Base-by-base conservation (phyloP, 108 stramenopile species). In the Nitzschia putrida region DNA sequence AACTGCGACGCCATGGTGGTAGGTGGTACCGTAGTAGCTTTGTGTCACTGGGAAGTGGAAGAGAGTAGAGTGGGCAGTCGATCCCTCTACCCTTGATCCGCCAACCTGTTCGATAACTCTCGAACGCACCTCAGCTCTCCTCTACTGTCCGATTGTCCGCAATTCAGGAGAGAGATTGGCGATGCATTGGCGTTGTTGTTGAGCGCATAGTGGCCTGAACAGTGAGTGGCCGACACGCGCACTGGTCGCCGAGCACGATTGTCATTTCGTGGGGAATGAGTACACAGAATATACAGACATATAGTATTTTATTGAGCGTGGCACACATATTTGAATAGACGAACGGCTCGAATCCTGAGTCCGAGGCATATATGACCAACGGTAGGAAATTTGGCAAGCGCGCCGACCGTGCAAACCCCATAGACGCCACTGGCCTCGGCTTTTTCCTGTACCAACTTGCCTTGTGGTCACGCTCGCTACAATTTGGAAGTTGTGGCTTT, bases 1-100 rank as follows among this genome's bases (percentile, higher is more conserved):
- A 70, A 38, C 29, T 78, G 57, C 29, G 55, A 42, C 13, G 55
- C 43, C 25, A 41, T 21, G 41, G n/a, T 40, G 34, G 21, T 20
- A 6, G 59, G 13, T 21, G 11, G 51, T 53, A 11, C 26, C 16
- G n/a, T n/a, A n/a, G n/a, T n/a, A n/a, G 39, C 50, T 37, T 14
- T 10, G 10, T 14, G 44, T 14, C 64, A 24, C 25, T n/a, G n/a
- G n/a, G n/a, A n/a, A n/a, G n/a, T n/a, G n/a, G n/a, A n/a, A n/a
- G n/a, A n/a, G n/a, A 34, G 29, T 34, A 34, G 29, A 34, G 29
- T 3, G 29, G 29, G 4, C 4, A 34, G 29, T 34, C 4, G 29
- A n/a, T n/a, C n/a, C n/a, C n/a, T n/a, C n/a, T n/a, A n/a, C n/a
- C n/a, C n/a, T n/a, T n/a, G n/a, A n/a, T n/a, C n/a, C n/a, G n/a